phyloP scores from a whole-genome alignment of 768 basidiomycete genomes.

The Kwoniella sp. region DNA sequence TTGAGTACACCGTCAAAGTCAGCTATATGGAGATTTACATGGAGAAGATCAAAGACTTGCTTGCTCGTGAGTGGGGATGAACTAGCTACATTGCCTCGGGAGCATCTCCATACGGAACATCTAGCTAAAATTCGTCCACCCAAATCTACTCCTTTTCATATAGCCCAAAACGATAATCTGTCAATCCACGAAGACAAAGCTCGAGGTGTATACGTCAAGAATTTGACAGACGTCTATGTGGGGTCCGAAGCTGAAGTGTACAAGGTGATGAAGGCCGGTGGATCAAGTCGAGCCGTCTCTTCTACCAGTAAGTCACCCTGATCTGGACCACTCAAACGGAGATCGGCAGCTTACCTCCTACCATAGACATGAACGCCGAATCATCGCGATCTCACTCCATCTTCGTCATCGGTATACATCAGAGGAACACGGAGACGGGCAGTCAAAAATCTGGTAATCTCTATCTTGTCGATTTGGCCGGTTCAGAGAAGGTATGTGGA shows the following conservation, averaged over 20 bases:
- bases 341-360: neutral
- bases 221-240: slow-evolving; percentile 96
- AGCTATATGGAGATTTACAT: slow-evolving; percentile 99
- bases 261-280: slow-evolving; percentile 98
- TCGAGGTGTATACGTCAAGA: slow-evolving; percentile 96
- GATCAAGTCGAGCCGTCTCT: slow-evolving; percentile 83
- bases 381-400: slow-evolving; percentile 98
- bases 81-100: too few species aligned
- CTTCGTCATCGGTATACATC: slow-evolving; percentile 95
- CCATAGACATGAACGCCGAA: slow-evolving; percentile 96
- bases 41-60: slow-evolving; percentile 89
- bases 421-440: slow-evolving; percentile 92
- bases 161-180: slow-evolving; percentile 97
- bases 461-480: slow-evolving; percentile 96
- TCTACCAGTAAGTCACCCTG: slow-evolving; percentile 76
- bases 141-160: too few species aligned
- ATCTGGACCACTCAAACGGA: slow-evolving; percentile 25
- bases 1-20: slow-evolving; percentile 98
- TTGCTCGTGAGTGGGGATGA: slow-evolving; percentile 76
- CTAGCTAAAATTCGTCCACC: too few species aligned
- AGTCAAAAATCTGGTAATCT: slow-evolving; percentile 95
- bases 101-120: too few species aligned
- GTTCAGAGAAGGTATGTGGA: slow-evolving; percentile 79
- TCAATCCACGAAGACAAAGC: slow-evolving; percentile 98
- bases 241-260: slow-evolving; percentile 93